Evolutionary conservation across 257 asterid genomes (phyloP), one percentile per base, ranked within the genome.

Genomic region (Capsicum baccatum): DNA sequence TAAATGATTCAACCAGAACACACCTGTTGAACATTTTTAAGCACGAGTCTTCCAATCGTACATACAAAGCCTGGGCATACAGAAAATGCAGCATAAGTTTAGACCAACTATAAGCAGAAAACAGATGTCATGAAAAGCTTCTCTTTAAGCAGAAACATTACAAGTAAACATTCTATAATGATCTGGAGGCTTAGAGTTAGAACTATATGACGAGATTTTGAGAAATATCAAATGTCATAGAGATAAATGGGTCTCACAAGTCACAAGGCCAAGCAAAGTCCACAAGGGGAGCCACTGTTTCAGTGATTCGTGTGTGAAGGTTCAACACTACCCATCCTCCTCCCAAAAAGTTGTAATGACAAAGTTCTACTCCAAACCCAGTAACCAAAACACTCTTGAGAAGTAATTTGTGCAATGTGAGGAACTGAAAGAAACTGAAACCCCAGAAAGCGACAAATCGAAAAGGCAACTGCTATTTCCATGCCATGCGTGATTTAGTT

Each of bases 11-110:
- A 56, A 47, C 48, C 59, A 73, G 54, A 35, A 79, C 79, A 33
- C 82, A 94, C 98, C 93, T 90, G 95, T 56, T 87, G 91, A 87
- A 88, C 94, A 85, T 83, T 88, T 84, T 94, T 94, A 0, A 92
- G 55, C 82, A 91, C 56, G 42, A 89, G 62, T 80, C 74, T 88
- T 62, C 93, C 95, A 50, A 93, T 47, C 5, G 91, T 69, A 69
- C 87, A 71, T 21, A 84, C 64, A 47, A 91, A 8, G 84, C 93
- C 97, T 93, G 91, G 85, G 82, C 50, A 79, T 47, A 84, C 74
- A 50, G 78, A 68, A 78, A 7, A 56, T 14, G 21, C 8, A 26
- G 48, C 81, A 76, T 50, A 52, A 19, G 19, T 50, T 21, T 21
- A 19, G 19, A 26, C 47, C 63, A 13, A 52, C 26, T 15, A 47